These are phyloP conservation scores for Pogostemon cablin DNA, from an alignment of 257 asterid genomes.

Conservation along the genomic window DNA sequence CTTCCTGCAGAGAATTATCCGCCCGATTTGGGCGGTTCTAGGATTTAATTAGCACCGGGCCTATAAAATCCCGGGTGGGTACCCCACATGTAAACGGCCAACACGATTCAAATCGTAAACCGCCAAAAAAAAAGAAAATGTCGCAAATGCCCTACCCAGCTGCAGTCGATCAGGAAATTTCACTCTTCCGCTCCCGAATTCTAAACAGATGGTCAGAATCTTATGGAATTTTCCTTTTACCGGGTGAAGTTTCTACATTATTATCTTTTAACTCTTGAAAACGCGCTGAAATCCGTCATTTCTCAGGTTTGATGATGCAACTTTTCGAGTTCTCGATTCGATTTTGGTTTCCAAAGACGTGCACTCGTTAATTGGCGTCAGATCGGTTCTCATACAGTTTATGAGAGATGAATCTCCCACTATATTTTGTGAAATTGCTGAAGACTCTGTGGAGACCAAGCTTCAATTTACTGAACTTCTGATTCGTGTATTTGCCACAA, in stretches of 20 bases:
- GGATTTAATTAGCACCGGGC: no score
- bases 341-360: constrained; percentile 56
- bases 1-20: no score
- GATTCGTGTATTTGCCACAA: constrained; percentile 61
- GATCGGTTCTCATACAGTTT: constrained; percentile 54
- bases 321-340: constrained; percentile 63
- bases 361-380: constrained; percentile 46
- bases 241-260: neutral
- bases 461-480: constrained; percentile 68
- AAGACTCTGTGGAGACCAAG: constrained; percentile 57
- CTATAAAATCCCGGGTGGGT: neutral
- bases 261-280: neutral
- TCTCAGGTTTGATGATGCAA: constrained; percentile 62
- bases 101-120: constrained; percentile 32
- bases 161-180: constrained; percentile 49
- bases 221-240: neutral
- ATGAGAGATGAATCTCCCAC: constrained; percentile 64
- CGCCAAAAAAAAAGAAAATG: constrained; percentile 2
- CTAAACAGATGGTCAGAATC: constrained; percentile 57
- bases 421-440: constrained; percentile 56
- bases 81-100: neutral
- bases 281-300: constrained; percentile 9
- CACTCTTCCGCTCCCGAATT: constrained; percentile 61
- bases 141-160: constrained; percentile 42
- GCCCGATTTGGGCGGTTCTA: no score